Conservation (phyloP, 2,329 filamentous ascomycete genomes). For the Hypomyces perniciosus region DNA sequence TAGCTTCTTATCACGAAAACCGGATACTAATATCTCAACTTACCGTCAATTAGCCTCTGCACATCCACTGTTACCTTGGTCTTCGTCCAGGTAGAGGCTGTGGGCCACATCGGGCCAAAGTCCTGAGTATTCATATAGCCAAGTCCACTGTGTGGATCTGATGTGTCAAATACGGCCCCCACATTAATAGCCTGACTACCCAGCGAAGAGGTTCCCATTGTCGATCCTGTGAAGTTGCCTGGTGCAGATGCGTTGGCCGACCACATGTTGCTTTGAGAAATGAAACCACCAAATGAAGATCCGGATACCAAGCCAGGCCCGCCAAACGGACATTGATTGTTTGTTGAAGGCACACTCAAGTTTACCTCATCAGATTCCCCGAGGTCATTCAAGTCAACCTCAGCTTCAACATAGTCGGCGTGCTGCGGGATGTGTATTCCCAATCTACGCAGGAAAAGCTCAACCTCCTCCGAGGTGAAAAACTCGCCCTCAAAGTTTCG, state of each 20-base stretch:
- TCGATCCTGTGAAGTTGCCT: neutral
- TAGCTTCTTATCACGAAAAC: neutral
- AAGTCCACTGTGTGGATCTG: conserved; percentile 1
- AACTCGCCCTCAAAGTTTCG: conserved; percentile 67
- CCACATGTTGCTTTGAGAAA: conserved; percentile 2
- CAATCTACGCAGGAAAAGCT: conserved; percentile 61
- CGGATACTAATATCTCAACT: conserved; percentile 9
- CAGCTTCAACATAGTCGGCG: conserved; percentile 54
- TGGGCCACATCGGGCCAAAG: conserved; percentile 5
- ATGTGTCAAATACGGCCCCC: neutral
- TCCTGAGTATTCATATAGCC: conserved; percentile 6
- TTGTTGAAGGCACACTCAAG: neutral
- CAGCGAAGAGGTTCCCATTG: neutral
- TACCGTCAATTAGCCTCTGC: conserved; percentile 28
- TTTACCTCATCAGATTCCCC: conserved; percentile 1
- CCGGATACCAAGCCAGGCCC: neutral
- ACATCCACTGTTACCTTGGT: conserved; percentile 32
- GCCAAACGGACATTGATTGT: neutral
- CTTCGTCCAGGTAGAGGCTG: conserved; percentile 19
- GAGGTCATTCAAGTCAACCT: conserved; percentile 44
- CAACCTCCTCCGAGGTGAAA: conserved; percentile 71
- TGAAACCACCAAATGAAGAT: neutral
- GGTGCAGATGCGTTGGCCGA: neutral
- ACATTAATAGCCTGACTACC: neutral
- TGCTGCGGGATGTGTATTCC: conserved; percentile 57